These are phyloP conservation scores for Pharus latifolius DNA, from an alignment of 176 grass and related monocot species.

Conservation along the genomic window DNA sequence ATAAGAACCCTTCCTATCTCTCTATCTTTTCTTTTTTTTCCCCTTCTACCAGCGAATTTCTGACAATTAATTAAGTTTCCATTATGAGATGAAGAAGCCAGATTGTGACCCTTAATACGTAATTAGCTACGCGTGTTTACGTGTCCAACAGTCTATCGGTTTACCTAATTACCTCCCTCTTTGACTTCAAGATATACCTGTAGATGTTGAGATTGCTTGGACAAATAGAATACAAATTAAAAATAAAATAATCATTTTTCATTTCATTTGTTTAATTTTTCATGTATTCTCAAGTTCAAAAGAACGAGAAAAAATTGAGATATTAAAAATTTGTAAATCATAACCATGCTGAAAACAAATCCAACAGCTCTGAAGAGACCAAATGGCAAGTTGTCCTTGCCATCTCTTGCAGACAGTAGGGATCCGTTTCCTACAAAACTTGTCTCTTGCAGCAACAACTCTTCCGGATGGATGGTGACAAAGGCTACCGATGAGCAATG, in stretches of 20 bases:
- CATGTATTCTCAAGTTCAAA: background rate
- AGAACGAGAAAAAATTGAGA: background rate
- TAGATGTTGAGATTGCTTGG: background rate
- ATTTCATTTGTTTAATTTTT: background rate
- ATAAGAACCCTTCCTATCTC: background rate
- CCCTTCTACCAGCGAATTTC: background rate
- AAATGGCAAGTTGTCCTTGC: too few species aligned
- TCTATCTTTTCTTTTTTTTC: background rate
- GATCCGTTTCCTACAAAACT: too few species aligned
- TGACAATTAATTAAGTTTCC: background rate
- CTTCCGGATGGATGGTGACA: background rate
- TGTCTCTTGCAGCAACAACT: background rate
- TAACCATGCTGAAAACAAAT: too few species aligned
- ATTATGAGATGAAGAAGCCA: too few species aligned
- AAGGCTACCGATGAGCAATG: background rate
- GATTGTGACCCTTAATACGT: too few species aligned
- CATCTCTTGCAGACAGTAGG: too few species aligned
- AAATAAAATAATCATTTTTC: background rate
- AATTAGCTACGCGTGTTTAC: too few species aligned
- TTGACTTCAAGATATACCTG: constrained; percentile 11
- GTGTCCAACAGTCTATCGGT: too few species aligned
- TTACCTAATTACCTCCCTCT: too few species aligned
- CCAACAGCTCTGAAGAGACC: too few species aligned
- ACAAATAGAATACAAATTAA: background rate
- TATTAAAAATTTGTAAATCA: too few species aligned